Conservation (phyloP, 441 rosid genomes). For the Biscutella laevigata region DNA sequence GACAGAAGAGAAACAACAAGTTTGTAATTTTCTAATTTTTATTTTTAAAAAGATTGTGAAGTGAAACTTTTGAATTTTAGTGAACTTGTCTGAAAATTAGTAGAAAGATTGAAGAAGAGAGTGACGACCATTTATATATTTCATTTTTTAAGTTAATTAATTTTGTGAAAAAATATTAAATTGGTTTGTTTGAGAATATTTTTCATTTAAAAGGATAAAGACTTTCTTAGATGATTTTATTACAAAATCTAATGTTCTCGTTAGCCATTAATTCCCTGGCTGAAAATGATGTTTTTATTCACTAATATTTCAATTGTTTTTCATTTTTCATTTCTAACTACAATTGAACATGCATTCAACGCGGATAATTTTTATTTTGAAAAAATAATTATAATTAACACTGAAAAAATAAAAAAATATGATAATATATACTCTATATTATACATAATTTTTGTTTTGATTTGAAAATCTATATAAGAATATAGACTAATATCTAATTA, state of each 20-base stretch:
- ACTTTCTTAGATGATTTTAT: conserved; percentile 18
- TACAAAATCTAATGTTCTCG: neutral
- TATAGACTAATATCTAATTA: no score
- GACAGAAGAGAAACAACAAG: conserved; percentile 22
- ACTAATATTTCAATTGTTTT: no score
- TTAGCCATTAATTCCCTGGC: neutral
- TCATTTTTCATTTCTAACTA: no score
- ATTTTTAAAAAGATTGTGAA: neutral
- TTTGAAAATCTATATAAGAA: no score
- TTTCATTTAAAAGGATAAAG: conserved; percentile 4
- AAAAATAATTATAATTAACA: no score
- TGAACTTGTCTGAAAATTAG: conserved; percentile 14
- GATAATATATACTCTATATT: no score
- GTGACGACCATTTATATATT: conserved; percentile 24
- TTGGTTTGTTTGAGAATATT: conserved; percentile 2
- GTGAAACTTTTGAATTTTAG: conserved; percentile 16
- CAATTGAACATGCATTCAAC: no score
- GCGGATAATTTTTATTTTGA: no score
- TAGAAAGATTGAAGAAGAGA: conserved; percentile 19
- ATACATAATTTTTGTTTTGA: no score
- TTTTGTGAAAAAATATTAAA: neutral
- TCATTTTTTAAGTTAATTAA: neutral
- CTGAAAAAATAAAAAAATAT: no score
- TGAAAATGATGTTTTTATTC: no score
- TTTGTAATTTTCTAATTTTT: conserved; percentile 24